Conservation (phyloP, 441 rosid species). For the Jatropha podagrica region DNA sequence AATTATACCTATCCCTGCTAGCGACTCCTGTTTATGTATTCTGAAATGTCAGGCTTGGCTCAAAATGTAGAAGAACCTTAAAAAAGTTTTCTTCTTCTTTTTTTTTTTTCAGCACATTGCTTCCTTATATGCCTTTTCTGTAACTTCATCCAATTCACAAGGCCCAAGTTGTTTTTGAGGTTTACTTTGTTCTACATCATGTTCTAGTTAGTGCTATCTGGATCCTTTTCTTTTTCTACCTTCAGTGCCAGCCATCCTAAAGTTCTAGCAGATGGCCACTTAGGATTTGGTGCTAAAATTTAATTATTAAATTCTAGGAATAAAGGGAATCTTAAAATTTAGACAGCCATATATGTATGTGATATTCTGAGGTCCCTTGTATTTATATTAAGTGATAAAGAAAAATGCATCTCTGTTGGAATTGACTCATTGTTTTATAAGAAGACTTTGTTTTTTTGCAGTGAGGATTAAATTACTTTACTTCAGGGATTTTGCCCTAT, state of each 20-base stretch:
- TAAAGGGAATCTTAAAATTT: not conserved
- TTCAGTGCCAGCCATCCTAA: not conserved
- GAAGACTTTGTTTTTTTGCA: not conserved
- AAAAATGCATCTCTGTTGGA: not conserved
- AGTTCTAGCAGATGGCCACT: not conserved
- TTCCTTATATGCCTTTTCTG: not conserved
- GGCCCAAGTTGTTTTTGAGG: not conserved
- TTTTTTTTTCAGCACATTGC: not conserved
- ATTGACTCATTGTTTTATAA: not conserved
- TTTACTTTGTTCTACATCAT: not conserved
- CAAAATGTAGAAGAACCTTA: not conserved
- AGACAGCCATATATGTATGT: not conserved
- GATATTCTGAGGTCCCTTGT: not conserved
- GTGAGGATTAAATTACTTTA: not conserved
- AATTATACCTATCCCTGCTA: not conserved
- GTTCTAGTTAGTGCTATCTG: not conserved
- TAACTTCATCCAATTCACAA: not conserved
- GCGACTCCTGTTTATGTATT: not conserved
- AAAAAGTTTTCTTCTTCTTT: too few relatives aligned
- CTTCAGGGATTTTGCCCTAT: not conserved
- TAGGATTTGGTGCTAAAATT: slow-evolving; percentile 1
- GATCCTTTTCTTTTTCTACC: not conserved
- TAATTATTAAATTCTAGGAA: not conserved
- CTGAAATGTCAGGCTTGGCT: not conserved
- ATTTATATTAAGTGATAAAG: not conserved